A percentile compares a stretch with the other conserved stretches of the same genome.
Evolutionary conservation across 805 yeast genomes (phyloP).

Genomic region (Clavispora asparagi): DNA sequence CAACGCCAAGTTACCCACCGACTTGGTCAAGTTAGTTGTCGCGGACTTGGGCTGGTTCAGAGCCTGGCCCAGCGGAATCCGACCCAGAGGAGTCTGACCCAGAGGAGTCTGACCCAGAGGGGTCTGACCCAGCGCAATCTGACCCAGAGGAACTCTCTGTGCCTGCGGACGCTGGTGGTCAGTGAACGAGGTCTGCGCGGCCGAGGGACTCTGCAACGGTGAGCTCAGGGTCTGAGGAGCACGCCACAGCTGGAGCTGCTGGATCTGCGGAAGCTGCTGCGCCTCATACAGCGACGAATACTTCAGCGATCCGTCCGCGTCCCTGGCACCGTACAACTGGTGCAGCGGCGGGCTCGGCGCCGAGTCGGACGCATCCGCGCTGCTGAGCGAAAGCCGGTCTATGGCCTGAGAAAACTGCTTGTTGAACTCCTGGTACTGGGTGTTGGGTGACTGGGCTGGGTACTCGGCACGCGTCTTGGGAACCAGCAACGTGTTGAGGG

Average conservation of each 20-base stretch:
- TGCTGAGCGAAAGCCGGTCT: slow-evolving; percentile 4
- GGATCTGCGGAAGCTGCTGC: slow-evolving; percentile 11
- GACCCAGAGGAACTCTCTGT: no score
- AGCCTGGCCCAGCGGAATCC: no score
- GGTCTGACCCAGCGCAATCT: no score
- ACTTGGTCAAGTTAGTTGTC: no score
- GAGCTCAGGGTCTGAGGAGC: slow-evolving; percentile 6
- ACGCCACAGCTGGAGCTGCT: slow-evolving; percentile 12
- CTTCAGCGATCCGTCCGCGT: background rate
- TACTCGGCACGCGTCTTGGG: slow-evolving; percentile 30
- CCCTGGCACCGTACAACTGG: background rate
- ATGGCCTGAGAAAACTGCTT: slow-evolving; percentile 30
- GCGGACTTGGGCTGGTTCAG: no score
- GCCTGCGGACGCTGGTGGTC: background rate
- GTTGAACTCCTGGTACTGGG: slow-evolving; percentile 39
- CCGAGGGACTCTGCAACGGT: slow-evolving; percentile 12
- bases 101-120: no score
- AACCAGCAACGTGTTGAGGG: slow-evolving; percentile 14
- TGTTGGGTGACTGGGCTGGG: slow-evolving; percentile 30
- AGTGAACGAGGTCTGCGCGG: slow-evolving; percentile 4
- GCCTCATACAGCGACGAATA: background rate
- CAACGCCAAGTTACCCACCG: no score
- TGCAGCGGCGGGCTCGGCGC: background rate
- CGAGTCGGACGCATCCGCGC: background rate
- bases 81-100: no score